Base-by-base conservation (phyloP, 2,329 filamentous ascomycete species). In the Hypoxylon sp. region DNA sequence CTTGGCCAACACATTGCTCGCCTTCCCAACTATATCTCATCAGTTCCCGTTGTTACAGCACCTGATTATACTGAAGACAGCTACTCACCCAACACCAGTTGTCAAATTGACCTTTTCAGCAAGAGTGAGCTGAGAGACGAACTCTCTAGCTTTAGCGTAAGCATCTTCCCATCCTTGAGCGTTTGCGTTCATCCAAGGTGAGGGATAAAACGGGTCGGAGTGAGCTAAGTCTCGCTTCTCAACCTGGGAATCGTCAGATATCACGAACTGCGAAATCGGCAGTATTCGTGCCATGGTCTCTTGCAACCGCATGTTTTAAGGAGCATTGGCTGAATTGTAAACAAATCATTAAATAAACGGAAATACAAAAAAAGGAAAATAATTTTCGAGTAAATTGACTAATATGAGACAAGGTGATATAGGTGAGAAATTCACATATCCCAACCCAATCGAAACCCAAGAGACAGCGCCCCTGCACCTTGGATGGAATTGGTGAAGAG, bases 41-140 rank as follows among this genome's bases (percentile, higher is more conserved):
- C 31, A 66, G 46, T 6, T 44, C 8, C 35, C 22, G 63, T 39
- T 31, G 2, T 39, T 67, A 31, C 19, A 22, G 5, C 19, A 22
- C 19, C 19, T n/a, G 11, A 5, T 48, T 44, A 8, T 9, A 5
- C 19, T 8, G 3, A 31, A 48, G 22, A 13, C 3, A 5, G 3
- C 1, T 19, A 82, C 89, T 79, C 82, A 95, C 88, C 94, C 94
- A 71, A 92, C 88, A 79, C 95, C 95, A 0, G 94, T 98, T 2
- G 95, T 98, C 71, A 99, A 80, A 80, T 98, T 98, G 80, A 98
- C 94, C 83, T 97, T 98, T 80, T 98, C 94, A 10, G 90, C 78
- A 37, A 97, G 85, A 0, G 94, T 97, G 81, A 97, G 82, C 78
- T 94, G 90, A 9, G 91, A 91, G 50, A 98, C 94, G 75, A 97